Conservation (phyloP, 2,329 filamentous ascomycete genomes). For the Cucurbitaria berberidis region DNA sequence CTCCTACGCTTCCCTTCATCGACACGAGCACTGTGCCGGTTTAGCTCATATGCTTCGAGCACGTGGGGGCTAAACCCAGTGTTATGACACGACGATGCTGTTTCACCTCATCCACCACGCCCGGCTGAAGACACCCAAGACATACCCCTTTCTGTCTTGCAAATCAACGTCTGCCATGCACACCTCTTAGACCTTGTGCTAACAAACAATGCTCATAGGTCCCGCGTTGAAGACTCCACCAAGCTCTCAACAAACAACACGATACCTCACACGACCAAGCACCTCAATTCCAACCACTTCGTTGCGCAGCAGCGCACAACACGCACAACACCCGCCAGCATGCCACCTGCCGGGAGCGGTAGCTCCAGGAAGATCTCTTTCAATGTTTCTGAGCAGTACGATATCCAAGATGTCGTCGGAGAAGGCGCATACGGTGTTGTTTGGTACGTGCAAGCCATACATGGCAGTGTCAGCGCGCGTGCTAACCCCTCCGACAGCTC, state of each 20-base stretch:
- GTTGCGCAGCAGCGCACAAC: slow-evolving; percentile 29
- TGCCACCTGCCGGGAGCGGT: slow-evolving; percentile 52
- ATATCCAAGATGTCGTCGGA: slow-evolving; percentile 98
- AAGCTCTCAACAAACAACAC: too few species aligned
- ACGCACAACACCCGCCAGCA: slow-evolving; percentile 31
- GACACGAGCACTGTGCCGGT: slow-evolving; percentile 7
- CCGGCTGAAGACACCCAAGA: slow-evolving; percentile 21
- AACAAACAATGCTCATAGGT: slow-evolving; percentile 27
- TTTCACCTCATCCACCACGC: slow-evolving; percentile 33
- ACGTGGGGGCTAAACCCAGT: slow-evolving; percentile 32
- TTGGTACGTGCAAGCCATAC: slow-evolving; percentile 68
- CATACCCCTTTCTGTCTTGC: slow-evolving; percentile 24
- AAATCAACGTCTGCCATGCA: slow-evolving; percentile 21
- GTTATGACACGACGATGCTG: slow-evolving; percentile 30
- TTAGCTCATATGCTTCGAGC: too few species aligned
- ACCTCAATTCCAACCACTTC: slow-evolving; percentile 18
- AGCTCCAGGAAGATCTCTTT: slow-evolving; percentile 93
- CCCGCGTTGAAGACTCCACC: neutral
- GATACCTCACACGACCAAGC: too few species aligned
- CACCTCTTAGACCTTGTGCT: slow-evolving; percentile 20
- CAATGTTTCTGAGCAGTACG: slow-evolving; percentile 99
- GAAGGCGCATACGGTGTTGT: slow-evolving; percentile 99
- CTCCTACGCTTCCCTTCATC: slow-evolving; percentile 2
- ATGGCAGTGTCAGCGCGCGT: slow-evolving; percentile 1
- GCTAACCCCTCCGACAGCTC: slow-evolving; percentile 66